phyloP scores from a whole-genome alignment of 1,139 yeast species.

The Yamadazyma dushanensis region DNA sequence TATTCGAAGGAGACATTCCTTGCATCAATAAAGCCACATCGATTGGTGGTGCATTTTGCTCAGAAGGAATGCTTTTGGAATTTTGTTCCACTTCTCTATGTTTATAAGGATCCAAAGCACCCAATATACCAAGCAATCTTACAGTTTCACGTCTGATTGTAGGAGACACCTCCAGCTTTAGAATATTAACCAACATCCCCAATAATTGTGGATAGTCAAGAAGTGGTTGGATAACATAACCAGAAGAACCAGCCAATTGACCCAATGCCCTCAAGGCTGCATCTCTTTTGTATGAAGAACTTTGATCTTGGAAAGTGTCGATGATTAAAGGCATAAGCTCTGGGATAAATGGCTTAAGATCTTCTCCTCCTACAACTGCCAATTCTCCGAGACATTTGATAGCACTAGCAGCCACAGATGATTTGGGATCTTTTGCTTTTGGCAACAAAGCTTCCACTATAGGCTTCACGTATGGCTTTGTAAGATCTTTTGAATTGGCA shows the following conservation, averaged over 20 bases:
- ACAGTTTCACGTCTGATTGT: slow-evolving; percentile 84
- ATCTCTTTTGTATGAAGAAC: slow-evolving; percentile 80
- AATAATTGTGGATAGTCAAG: slow-evolving; percentile 87
- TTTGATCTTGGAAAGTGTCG: slow-evolving; percentile 89
- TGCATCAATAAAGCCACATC: slow-evolving; percentile 89
- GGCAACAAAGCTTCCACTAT: slow-evolving; percentile 81
- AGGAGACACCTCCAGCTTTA: slow-evolving; percentile 77
- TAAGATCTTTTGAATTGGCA: slow-evolving; percentile 72
- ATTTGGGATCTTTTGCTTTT: slow-evolving; percentile 67
- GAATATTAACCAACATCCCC: slow-evolving; percentile 76
- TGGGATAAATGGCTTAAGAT: slow-evolving; percentile 68
- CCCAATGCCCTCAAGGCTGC: slow-evolving; percentile 89
- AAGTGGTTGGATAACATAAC: slow-evolving; percentile 92
- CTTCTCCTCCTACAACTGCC: slow-evolving; percentile 86
- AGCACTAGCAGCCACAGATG: slow-evolving; percentile 85
- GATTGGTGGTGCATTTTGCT: slow-evolving; percentile 83
- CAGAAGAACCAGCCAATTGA: slow-evolving; percentile 85
- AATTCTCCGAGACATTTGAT: slow-evolving; percentile 89
- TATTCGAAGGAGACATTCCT: slow-evolving; percentile 91
- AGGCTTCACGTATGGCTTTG: slow-evolving; percentile 88
- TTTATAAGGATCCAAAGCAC: slow-evolving; percentile 95
- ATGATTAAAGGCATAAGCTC: slow-evolving; percentile 84
- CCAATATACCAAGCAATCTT: slow-evolving; percentile 83
- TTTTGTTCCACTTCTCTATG: slow-evolving; percentile 87
- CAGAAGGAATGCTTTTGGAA: slow-evolving; percentile 61